These are phyloP conservation scores for Dothistroma pini DNA, from an alignment of 2,329 filamentous ascomycete species.

Conservation along the genomic window DNA sequence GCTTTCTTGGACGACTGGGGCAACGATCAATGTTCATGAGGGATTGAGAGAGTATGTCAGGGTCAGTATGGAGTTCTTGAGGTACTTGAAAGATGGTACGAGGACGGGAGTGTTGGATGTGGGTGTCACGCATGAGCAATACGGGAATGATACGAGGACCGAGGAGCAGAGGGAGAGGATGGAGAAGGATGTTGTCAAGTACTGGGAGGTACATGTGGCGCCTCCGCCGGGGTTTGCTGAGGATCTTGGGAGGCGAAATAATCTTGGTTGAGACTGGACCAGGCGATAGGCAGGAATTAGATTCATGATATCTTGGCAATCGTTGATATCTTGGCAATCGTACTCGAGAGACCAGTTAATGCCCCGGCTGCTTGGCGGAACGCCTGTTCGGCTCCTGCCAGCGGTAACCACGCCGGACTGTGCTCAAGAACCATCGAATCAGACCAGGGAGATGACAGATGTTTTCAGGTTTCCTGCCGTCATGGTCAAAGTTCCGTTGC, in stretches of 20 bases:
- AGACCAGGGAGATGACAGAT: too few relatives aligned
- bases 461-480: too few relatives aligned
- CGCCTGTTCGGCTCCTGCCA: too few relatives aligned
- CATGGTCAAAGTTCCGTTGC: too few relatives aligned
- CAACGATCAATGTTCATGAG: conserved; percentile 52
- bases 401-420: too few relatives aligned
- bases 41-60: conserved; percentile 58
- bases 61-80: conserved; percentile 54
- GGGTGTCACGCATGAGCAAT: conserved; percentile 39
- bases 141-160: conserved; percentile 28
- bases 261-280: background rate
- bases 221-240: conserved; percentile 3
- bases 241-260: background rate
- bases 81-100: conserved; percentile 41
- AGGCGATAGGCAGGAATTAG: background rate
- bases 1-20: conserved; percentile 57
- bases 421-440: too few relatives aligned
- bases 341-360: too few relatives aligned
- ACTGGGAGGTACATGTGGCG: conserved; percentile 40
- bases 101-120: conserved; percentile 49
- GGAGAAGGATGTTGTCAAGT: conserved; percentile 26
- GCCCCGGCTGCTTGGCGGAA: too few relatives aligned
- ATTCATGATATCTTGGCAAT: too few relatives aligned
- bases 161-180: conserved; percentile 18
- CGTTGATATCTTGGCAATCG: too few relatives aligned